These are phyloP conservation scores for Grosmannia clavigera DNA, from an alignment of 2,329 filamentous ascomycete genomes.

Conservation along the genomic window DNA sequence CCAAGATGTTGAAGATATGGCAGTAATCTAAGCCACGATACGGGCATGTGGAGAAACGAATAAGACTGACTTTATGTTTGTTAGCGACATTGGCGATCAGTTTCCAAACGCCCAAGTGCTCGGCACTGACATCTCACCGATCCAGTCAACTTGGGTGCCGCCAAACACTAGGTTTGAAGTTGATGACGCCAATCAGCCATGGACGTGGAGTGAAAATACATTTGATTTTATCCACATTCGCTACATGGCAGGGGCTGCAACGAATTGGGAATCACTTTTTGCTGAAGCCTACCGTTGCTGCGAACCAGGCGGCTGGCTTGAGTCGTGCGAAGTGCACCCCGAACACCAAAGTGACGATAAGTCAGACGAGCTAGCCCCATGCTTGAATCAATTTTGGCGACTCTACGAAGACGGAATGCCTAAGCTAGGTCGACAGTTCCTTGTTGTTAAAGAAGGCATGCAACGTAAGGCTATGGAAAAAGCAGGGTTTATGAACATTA, in stretches of 20 bases:
- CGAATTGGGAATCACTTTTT: constrained; percentile 38
- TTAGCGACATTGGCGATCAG: constrained; percentile 33
- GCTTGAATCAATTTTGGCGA: no score
- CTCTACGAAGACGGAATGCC: no score
- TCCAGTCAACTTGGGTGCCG: constrained; percentile 44
- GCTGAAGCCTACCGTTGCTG: constrained; percentile 33
- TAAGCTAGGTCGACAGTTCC: no score
- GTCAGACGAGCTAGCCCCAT: no score
- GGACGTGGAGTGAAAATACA: constrained; percentile 28
- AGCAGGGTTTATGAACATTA: no score
- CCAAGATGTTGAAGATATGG: no score
- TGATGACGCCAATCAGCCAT: constrained; percentile 43
- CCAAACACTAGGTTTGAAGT: constrained; percentile 42
- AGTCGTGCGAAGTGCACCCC: constrained; percentile 13
- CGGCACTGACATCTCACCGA: constrained; percentile 45
- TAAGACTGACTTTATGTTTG: no score
- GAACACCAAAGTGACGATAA: constrained; percentile 15
- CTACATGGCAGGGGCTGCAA: constrained; percentile 37
- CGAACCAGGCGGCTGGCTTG: constrained; percentile 34
- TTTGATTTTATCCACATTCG: constrained; percentile 49
- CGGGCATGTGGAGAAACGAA: no score
- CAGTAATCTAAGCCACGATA: no score
- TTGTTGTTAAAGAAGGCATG: no score
- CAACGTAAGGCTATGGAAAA: no score
- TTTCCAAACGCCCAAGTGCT: constrained; percentile 32